These are phyloP conservation scores for Jamesozyma lodderae DNA, from an alignment of 805 yeast species.

Conservation along the genomic window DNA sequence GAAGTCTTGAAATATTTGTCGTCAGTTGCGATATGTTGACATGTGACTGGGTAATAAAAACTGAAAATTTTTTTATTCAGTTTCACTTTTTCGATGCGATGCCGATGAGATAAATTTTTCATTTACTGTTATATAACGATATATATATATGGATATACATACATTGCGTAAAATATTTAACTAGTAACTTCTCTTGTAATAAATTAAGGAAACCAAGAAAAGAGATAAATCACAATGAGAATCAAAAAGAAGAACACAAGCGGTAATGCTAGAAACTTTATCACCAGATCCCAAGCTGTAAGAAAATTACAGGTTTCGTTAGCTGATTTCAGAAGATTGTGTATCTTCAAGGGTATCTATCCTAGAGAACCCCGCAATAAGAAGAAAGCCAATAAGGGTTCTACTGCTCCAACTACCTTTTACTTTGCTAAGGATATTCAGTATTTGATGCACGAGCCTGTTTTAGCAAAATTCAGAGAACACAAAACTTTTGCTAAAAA, in stretches of 20 bases:
- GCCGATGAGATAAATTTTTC: constrained; percentile 5
- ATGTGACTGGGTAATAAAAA: constrained; percentile 1
- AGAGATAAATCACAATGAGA: constrained; percentile 37
- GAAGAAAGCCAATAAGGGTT: constrained; percentile 94
- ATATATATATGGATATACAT: too few species aligned
- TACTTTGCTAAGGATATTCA: constrained; percentile 92
- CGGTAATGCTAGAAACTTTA: constrained; percentile 86
- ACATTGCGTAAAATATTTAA: too few species aligned
- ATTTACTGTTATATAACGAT: background rate
- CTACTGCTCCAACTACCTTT: constrained; percentile 93
- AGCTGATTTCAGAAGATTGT: constrained; percentile 93
- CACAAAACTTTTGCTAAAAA: constrained; percentile 92
- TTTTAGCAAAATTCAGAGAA: constrained; percentile 81
- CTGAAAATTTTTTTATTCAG: constrained; percentile 2
- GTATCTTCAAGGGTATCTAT: constrained; percentile 95
- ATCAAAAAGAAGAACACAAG: constrained; percentile 75
- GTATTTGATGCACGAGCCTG: constrained; percentile 91
- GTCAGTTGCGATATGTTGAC: too few species aligned
- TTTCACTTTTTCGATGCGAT: constrained; percentile 3
- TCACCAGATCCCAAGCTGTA: constrained; percentile 92
- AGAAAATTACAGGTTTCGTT: constrained; percentile 84
- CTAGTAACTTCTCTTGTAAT: too few species aligned
- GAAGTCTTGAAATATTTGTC: too few species aligned
- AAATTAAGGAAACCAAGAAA: too few species aligned
- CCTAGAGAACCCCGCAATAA: constrained; percentile 95